These are phyloP conservation scores for Gypsophila paniculata DNA, from an alignment of 179 eudicot species.

Conservation along the genomic window DNA sequence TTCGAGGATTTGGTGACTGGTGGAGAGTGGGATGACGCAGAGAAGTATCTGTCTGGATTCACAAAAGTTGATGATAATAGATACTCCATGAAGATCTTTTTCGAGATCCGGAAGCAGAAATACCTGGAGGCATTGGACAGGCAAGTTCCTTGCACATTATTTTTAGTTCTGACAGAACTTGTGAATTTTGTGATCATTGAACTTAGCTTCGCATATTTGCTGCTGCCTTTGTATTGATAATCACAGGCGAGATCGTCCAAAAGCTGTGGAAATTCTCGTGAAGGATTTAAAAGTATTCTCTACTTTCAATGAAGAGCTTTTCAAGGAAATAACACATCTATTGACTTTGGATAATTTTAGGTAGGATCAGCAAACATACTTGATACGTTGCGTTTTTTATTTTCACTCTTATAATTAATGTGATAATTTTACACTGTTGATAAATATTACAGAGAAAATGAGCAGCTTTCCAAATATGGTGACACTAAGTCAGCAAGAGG, in stretches of 20 bases:
- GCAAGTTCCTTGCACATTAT: constrained; percentile 14
- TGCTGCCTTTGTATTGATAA: constrained; percentile 1
- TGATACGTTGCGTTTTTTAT: neutral
- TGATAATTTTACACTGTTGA: constrained; percentile 3
- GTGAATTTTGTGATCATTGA: neutral
- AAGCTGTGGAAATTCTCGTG: constrained; percentile 46
- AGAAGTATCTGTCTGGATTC: constrained; percentile 46
- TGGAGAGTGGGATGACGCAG: constrained; percentile 48
- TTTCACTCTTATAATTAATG: neutral
- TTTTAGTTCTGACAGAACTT: neutral
- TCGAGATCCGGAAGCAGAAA: constrained; percentile 48
- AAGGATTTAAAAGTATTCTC: constrained; percentile 50
- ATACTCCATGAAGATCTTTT: constrained; percentile 47
- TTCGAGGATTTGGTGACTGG: constrained; percentile 45
- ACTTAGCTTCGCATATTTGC: neutral
- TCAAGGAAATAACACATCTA: constrained; percentile 39
- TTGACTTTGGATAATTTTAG: constrained; percentile 48
- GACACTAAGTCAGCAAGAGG: constrained; percentile 50
- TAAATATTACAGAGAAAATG: constrained; percentile 42
- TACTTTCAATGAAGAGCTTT: constrained; percentile 46
- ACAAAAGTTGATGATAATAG: constrained; percentile 48
- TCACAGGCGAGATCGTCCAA: constrained; percentile 42
- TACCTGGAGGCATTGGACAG: constrained; percentile 45
- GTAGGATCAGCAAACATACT: constrained; percentile 21
- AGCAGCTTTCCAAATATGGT: constrained; percentile 44